Evolutionary conservation across 2,329 filamentous ascomycete species (phyloP), one percentile per base, ranked within the genome.

Genomic region (Botrytis medusae): DNA sequence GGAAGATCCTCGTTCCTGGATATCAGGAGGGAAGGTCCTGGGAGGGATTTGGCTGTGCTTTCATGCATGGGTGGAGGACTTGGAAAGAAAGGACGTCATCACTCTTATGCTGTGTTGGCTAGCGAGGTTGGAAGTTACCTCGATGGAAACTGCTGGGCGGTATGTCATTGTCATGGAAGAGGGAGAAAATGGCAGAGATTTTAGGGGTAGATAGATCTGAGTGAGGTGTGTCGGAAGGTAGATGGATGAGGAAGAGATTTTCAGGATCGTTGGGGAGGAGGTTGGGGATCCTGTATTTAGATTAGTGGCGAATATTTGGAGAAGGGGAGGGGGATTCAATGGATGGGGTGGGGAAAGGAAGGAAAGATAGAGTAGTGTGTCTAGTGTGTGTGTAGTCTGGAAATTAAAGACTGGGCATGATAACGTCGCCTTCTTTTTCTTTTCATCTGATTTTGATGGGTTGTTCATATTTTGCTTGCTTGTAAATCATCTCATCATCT

Each of bases 1-100:
- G 68, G 68, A 63, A 54, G 46, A 54, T 68, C 14, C 64, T 54
- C 46, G 64, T 68, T 68, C 68, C 37, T 46, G 40, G 8, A 63
- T 34, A 63, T 60, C 20, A 40, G 65, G 68, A 46, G 44, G 59
- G 54, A 42, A 63, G 32, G 64, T 54, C 64, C 64, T 54, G 9
- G 64, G 64, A 67, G n/a, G 48, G 18, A 29, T 57, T 37, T 37
- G 46, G 16, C 32, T 40, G 34, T 68, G 34, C 46, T 67, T 29
- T 48, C 32, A 34, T 67, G 64, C 22, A 67, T 54, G 64, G 46
- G 29, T 54, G 46, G 14, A 40, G 46, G 64, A 40, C 14, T 54
- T 37, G 67, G 40, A 32, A 34, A 29, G 18, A 25, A 34, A 22
- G n/a, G 67, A 32, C 18, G 29, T 60, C 8, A 37, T 60, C n/a